Evolutionary conservation across 2,329 filamentous ascomycete genomes (phyloP).

Genomic region (Diaporthe sp.): DNA sequence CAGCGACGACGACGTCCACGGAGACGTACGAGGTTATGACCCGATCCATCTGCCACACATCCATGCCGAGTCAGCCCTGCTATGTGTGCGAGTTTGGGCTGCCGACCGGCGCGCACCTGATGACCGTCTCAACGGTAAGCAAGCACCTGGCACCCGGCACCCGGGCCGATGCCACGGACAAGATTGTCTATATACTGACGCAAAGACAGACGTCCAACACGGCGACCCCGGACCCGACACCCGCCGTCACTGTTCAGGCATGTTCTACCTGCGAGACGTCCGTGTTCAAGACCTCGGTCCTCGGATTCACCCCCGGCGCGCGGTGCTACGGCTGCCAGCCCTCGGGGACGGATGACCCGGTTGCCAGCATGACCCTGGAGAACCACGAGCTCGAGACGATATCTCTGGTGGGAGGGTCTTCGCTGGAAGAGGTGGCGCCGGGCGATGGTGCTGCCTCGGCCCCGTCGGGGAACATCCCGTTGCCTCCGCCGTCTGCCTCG

Average conservation of each 20-base stretch:
- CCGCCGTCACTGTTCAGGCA: slow-evolving; percentile 45
- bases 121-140: slow-evolving; percentile 48
- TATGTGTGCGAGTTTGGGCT: slow-evolving; percentile 48
- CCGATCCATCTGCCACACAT: slow-evolving; percentile 48
- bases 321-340: slow-evolving; percentile 45
- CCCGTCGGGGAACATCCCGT: not conserved
- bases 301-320: slow-evolving; percentile 44
- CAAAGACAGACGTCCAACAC: slow-evolving; percentile 44
- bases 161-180: not conserved
- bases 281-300: slow-evolving; percentile 45
- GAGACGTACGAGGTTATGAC: slow-evolving; percentile 43
- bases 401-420: slow-evolving; percentile 5
- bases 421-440: not conserved
- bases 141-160: slow-evolving; percentile 11
- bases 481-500: slow-evolving; percentile 2
- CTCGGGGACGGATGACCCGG: slow-evolving; percentile 23
- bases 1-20: slow-evolving; percentile 40
- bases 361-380: slow-evolving; percentile 24
- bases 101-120: slow-evolving; percentile 41
- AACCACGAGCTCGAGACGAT: slow-evolving; percentile 30
- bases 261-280: slow-evolving; percentile 46
- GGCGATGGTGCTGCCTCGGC: not conserved
- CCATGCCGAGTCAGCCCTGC: slow-evolving; percentile 46
- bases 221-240: slow-evolving; percentile 39
- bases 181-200: not conserved